Base-by-base conservation (phyloP, 495 filamentous ascomycete genomes). In the Neurospora sp. region DNA sequence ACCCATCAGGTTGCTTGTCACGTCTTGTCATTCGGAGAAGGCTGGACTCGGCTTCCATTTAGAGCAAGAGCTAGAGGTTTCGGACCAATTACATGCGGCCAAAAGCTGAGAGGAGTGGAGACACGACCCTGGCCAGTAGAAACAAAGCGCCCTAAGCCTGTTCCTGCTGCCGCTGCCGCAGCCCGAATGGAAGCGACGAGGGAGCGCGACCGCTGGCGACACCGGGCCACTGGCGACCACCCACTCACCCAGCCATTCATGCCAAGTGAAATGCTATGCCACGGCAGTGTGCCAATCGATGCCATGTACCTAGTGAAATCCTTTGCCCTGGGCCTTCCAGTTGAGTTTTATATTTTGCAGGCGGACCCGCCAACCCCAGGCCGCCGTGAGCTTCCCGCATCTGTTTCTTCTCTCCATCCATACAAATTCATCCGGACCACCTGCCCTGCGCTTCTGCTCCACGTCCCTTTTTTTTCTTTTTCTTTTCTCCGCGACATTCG, bases 1-100 rank as follows among this genome's bases (percentile, higher is more conserved):
- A 61, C 53, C 53, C 53, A 61, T 61, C 53, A 61, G 53, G 27
- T 61, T 61, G 53, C 53, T 61, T 41, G 38, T 69, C 68, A 9
- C 70, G 41, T 70, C 69, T 74, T 74, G 72, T 78, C 75, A 78
- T 78, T 78, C 77, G 72, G 70, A 69, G 74, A 73, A 71, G 77
- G 74, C 77, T 78, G 77, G 71, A 59, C 71, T 70, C 40, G 74
- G 65, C 53, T 74, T 69, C 75, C 74, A 69, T 68, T 68, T 72
- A 37, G 35, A 71, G 75, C 44, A 76, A 74, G 71, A 74, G 72
- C 59, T 45, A 9, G 39, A 22, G 71, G n/a, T 18, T 16, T 22
- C 42, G 4, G 7, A 38, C 77, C 76, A 79, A 78, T 79, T 40
- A 42, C 20, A 14, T 35, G 6, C 12, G 10, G 14, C 6, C 3